These are phyloP conservation scores for Malus asiatica DNA, from an alignment of 306 rosid species.

Conservation along the genomic window DNA sequence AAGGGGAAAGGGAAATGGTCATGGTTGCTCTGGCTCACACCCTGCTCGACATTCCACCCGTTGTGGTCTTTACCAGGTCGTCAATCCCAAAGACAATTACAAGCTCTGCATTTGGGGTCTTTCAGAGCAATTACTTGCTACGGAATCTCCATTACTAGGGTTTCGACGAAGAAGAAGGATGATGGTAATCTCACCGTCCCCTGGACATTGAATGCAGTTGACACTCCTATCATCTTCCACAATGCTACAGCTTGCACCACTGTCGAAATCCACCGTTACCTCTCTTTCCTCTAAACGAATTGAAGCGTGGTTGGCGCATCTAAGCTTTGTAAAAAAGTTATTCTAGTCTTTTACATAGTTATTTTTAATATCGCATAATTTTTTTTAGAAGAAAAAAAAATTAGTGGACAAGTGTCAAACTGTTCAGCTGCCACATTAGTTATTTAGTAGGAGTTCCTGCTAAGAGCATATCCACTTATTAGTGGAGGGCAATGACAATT, in stretches of 20 bases:
- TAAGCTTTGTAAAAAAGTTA: no score
- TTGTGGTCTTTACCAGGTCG: background rate
- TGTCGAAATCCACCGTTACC: constrained; percentile 61
- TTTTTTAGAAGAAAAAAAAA: no score
- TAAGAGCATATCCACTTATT: no score
- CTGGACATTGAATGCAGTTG: constrained; percentile 49
- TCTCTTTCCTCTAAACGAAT: background rate
- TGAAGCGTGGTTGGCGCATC: no score
- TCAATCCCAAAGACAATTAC: background rate
- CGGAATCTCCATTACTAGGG: constrained; percentile 24
- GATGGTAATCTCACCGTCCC: constrained; percentile 26
- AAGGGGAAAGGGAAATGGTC: constrained; percentile 11
- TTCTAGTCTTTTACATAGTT: no score
- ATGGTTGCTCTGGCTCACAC: constrained; percentile 40
- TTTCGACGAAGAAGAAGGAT: constrained; percentile 16
- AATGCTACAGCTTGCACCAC: constrained; percentile 19
- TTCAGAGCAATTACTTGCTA: constrained; percentile 9
- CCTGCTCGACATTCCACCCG: constrained; percentile 31
- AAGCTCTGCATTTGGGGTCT: background rate
- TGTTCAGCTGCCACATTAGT: no score
- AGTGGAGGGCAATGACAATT: no score
- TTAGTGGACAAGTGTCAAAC: no score
- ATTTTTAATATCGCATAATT: no score
- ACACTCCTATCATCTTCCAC: constrained; percentile 27
- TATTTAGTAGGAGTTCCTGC: no score